Evolutionary conservation across 306 rosid genomes (phyloP).

Genomic region (Castanea sativa): DNA sequence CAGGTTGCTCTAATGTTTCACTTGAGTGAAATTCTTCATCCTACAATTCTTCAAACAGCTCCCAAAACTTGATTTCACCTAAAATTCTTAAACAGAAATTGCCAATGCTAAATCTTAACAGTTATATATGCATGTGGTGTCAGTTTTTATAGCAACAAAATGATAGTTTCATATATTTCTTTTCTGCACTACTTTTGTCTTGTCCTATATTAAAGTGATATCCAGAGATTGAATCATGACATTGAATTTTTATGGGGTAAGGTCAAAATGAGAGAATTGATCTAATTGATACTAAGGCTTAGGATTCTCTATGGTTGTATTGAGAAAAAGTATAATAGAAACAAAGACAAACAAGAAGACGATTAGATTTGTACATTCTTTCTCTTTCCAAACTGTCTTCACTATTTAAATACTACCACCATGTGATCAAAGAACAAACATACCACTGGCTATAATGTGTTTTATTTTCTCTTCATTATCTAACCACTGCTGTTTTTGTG

Average conservation of each 20-base stretch:
- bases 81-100: no score
- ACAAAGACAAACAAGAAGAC: background rate
- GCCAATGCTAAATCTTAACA: no score
- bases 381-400: background rate
- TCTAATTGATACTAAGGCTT: background rate
- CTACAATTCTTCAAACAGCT: no score
- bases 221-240: no score
- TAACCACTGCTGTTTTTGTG: slow-evolving; percentile 9
- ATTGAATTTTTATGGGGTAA: no score
- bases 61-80: no score
- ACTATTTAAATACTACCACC: background rate
- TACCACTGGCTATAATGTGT: background rate
- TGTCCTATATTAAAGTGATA: no score
- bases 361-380: background rate
- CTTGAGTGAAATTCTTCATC: no score
- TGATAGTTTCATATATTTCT: background rate
- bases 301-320: background rate
- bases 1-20: no score
- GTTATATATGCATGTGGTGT: background rate
- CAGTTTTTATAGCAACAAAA: background rate
- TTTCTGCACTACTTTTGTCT: no score
- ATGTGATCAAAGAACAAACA: background rate
- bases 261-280: no score
- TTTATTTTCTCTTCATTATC: slow-evolving; percentile 11
- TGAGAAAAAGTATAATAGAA: background rate